Evolutionary conservation across 345 rosid species (phyloP).

Genomic region (Conringia planisiliqua): DNA sequence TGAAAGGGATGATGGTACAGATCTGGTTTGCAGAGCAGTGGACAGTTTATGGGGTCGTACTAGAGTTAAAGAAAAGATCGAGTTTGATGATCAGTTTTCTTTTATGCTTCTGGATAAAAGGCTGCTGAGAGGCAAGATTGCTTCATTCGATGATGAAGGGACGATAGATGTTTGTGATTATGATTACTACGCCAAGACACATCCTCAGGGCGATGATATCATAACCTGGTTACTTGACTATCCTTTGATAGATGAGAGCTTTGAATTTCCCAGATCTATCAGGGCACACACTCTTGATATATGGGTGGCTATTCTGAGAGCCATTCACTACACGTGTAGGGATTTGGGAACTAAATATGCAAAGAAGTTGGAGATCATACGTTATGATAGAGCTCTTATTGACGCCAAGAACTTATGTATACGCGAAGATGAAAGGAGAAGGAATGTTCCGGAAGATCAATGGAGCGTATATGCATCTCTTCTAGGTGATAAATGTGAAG

Average conservation of each 20-base stretch:
- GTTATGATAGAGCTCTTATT: background rate
- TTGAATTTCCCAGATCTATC: constrained; percentile 14
- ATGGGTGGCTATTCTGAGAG: constrained; percentile 24
- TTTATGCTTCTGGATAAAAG: constrained; percentile 26
- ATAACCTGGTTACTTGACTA: constrained; percentile 20
- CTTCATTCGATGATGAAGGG: constrained; percentile 27
- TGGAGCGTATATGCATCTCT: constrained; percentile 26
- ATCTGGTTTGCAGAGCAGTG: constrained; percentile 14
- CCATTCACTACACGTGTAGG: constrained; percentile 21
- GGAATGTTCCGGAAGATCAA: background rate
- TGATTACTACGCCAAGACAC: constrained; percentile 16
- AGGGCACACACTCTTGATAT: constrained; percentile 15
- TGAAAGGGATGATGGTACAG: constrained; percentile 12
- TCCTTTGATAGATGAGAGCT: constrained; percentile 2
- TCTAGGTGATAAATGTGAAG: constrained; percentile 5
- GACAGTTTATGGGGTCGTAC: constrained; percentile 8
- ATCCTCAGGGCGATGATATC: constrained; percentile 24
- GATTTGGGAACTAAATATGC: background rate
- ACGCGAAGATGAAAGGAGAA: constrained; percentile 18
- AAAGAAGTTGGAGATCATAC: background rate
- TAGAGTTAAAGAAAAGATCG: constrained; percentile 23
- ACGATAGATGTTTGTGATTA: constrained; percentile 1
- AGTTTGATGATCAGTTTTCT: constrained; percentile 16
- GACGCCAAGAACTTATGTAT: background rate
- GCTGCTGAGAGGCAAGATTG: constrained; percentile 15